A percentile compares a stretch with the other conserved stretches of the same genome.
Conservation (phyloP, 306 rosid genomes). For the Coriaria nepalensis region DNA sequence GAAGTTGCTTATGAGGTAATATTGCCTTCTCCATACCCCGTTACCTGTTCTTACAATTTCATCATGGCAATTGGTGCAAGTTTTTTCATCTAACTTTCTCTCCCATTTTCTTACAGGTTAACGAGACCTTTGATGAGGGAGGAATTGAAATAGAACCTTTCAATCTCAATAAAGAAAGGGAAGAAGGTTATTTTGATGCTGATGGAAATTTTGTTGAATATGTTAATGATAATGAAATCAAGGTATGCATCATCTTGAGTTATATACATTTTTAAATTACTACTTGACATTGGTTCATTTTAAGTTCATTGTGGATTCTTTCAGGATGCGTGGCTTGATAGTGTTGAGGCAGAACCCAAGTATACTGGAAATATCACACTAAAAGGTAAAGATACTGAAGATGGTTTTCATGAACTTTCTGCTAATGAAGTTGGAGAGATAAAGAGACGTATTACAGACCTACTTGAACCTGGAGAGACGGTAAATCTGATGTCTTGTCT, state of each 20-base stretch:
- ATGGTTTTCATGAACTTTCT: slow-evolving; percentile 44
- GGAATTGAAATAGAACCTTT: slow-evolving; percentile 90
- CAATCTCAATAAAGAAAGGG: slow-evolving; percentile 78
- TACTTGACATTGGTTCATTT: slow-evolving; percentile 1
- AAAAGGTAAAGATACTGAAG: slow-evolving; percentile 24
- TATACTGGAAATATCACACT: slow-evolving; percentile 36
- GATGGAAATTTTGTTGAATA: slow-evolving; percentile 79
- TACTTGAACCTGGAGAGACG: slow-evolving; percentile 74
- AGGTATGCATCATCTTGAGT: slow-evolving; percentile 15
- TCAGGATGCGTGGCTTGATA: slow-evolving; percentile 94
- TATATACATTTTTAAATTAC: neutral
- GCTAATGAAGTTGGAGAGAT: slow-evolving; percentile 53
- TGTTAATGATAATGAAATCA: slow-evolving; percentile 42
- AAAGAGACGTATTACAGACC: slow-evolving; percentile 76
- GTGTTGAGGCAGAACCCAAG: slow-evolving; percentile 55
- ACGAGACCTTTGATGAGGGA: slow-evolving; percentile 43
- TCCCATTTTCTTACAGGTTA: slow-evolving; percentile 4
- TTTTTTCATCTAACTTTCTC: neutral
- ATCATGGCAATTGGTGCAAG: neutral
- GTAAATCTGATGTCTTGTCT: slow-evolving; percentile 16
- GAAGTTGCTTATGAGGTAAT: slow-evolving; percentile 55
- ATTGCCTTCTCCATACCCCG: neutral
- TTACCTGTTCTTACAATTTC: slow-evolving; percentile 4
- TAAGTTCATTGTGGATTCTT: slow-evolving; percentile 14
- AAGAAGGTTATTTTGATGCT: slow-evolving; percentile 83